These are phyloP conservation scores for Phytopythium mirpurense DNA, from an alignment of 352 stramenopile genomes.

Conservation along the genomic window DNA sequence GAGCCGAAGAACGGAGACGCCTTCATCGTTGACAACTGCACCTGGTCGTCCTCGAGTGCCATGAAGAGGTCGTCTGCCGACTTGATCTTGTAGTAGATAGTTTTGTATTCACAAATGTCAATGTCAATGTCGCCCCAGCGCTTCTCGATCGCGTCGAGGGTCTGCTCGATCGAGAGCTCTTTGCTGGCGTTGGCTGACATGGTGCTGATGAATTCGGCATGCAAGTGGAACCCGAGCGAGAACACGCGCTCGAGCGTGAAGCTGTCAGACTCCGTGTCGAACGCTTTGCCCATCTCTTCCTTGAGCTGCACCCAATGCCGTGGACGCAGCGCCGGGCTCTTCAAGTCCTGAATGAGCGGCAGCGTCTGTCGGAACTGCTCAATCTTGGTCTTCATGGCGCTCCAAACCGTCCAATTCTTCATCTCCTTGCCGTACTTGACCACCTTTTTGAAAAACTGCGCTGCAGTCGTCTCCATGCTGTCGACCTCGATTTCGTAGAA, in stretches of 20 bases:
- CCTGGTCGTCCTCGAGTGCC: slow-evolving; percentile 88
- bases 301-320: slow-evolving; percentile 90
- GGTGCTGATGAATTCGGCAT: slow-evolving; percentile 90
- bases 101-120: slow-evolving; percentile 91
- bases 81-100: slow-evolving; percentile 91
- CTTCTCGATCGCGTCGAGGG: slow-evolving; percentile 80
- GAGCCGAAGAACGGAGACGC: slow-evolving; percentile 91
- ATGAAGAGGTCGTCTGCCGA: slow-evolving; percentile 90
- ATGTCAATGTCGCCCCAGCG: slow-evolving; percentile 87
- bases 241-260: slow-evolving; percentile 88
- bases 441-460: slow-evolving; percentile 91
- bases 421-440: slow-evolving; percentile 92
- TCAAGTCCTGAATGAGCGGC: slow-evolving; percentile 91
- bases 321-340: slow-evolving; percentile 83
- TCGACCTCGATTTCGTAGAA: slow-evolving; percentile 92
- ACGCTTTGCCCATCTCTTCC: slow-evolving; percentile 82
- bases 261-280: slow-evolving; percentile 63
- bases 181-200: slow-evolving; percentile 90
- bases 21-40: slow-evolving; percentile 92
- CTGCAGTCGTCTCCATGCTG: slow-evolving; percentile 86
- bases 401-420: slow-evolving; percentile 90
- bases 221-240: slow-evolving; percentile 82
- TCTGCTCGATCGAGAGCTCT: slow-evolving; percentile 90
- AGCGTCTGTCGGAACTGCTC: slow-evolving; percentile 91
- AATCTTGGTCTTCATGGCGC: slow-evolving; percentile 91